These are phyloP conservation scores for Gigaspora rosea DNA, from an alignment of 192 early-diverging fungal species.

Conservation along the genomic window DNA sequence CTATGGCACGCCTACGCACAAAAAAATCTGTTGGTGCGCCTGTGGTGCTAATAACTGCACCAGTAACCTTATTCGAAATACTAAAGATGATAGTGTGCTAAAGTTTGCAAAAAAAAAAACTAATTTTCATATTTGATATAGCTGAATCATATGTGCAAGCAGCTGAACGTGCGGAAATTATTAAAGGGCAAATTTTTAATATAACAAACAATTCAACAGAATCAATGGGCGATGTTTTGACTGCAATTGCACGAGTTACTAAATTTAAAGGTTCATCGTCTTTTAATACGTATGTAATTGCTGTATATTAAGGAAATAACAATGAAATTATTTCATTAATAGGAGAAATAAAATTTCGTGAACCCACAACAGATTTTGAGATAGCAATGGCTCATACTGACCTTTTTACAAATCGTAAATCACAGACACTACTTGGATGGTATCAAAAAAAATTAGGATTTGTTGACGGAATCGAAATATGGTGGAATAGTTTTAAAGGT, in stretches of 20 bases:
- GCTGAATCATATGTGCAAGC: constrained; percentile 37
- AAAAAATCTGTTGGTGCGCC: no score
- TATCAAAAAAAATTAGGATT: constrained; percentile 22
- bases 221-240: constrained; percentile 33
- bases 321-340: not conserved
- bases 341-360: constrained; percentile 10
- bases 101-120: no score
- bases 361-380: not conserved
- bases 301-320: not conserved
- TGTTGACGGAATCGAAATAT: constrained; percentile 27
- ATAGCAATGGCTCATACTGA: constrained; percentile 1
- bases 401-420: constrained; percentile 19
- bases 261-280: constrained; percentile 30
- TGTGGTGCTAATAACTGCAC: no score
- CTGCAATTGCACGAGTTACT: constrained; percentile 32
- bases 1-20: no score
- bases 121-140: no score
- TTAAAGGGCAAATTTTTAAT: constrained; percentile 39
- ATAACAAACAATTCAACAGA: constrained; percentile 35
- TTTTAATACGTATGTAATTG: not conserved
- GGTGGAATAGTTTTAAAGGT: constrained; percentile 23
- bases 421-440: constrained; percentile 36
- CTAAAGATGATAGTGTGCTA: no score
- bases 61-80: no score
- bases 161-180: constrained; percentile 29